Conservation (phyloP, 176 grass and related monocot genomes). For the Pontederia crassipes region DNA sequence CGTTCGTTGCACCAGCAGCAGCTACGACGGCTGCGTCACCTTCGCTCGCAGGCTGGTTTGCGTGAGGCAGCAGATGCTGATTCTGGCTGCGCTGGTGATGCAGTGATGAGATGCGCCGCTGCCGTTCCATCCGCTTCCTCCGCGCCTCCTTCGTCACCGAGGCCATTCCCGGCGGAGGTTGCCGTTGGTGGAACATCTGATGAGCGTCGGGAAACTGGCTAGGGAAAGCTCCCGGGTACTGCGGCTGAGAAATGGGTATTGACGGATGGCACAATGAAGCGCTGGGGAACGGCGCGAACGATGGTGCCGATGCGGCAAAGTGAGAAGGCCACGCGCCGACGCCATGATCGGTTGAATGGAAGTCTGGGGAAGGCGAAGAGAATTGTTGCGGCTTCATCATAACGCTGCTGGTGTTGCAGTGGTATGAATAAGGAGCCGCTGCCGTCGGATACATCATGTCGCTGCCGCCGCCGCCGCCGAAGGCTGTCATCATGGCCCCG, state of each 20-base stretch:
- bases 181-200: conserved; percentile 16
- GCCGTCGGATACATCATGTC: conserved; percentile 32
- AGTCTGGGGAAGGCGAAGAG: conserved; percentile 37
- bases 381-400: conserved; percentile 50
- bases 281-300: conserved; percentile 23
- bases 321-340: conserved; percentile 45
- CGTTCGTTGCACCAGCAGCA: background rate
- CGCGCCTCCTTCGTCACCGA: conserved; percentile 71
- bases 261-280: conserved; percentile 12
- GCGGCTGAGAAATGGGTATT: conserved; percentile 13
- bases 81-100: conserved; percentile 50
- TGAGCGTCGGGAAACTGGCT: conserved; percentile 23
- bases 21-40: background rate
- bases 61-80: conserved; percentile 24
- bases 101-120: conserved; percentile 54
- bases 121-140: conserved; percentile 91
- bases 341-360: conserved; percentile 27
- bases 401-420: conserved; percentile 34
- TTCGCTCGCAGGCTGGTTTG: background rate
- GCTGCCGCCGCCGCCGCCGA: conserved; percentile 17
- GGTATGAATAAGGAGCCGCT: conserved; percentile 30
- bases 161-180: conserved; percentile 23
- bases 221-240: conserved; percentile 27
- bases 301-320: conserved; percentile 12
- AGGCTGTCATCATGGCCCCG: conserved; percentile 9